Percentiles rank a stretch among this genome's conserved stretches.
These are phyloP conservation scores for Dioszegia aurantiaca DNA, from an alignment of 768 basidiomycete species.

Conservation along the genomic window DNA sequence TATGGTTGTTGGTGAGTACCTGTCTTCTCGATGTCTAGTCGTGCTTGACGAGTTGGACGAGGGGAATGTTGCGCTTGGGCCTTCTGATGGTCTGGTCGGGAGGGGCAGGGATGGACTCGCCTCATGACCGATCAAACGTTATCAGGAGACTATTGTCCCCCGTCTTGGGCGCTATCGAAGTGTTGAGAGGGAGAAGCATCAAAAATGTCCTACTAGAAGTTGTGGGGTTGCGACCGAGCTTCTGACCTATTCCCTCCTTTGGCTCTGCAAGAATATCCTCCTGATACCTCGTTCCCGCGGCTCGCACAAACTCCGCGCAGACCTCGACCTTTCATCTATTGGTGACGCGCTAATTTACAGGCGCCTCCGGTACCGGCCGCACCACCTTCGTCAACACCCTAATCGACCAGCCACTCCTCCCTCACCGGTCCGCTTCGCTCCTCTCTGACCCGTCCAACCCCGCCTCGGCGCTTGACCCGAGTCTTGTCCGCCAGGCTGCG, in stretches of 20 bases:
- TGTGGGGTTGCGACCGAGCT: too few relatives aligned
- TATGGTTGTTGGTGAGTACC: constrained; percentile 87
- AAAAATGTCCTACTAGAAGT: too few relatives aligned
- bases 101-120: too few relatives aligned
- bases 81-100: too few relatives aligned
- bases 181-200: too few relatives aligned
- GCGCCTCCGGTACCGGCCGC: constrained; percentile 93
- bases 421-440: constrained; percentile 62
- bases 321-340: not conserved
- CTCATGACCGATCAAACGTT: too few relatives aligned
- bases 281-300: too few relatives aligned
- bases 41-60: too few relatives aligned
- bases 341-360: constrained; percentile 54
- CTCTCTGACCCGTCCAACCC: constrained; percentile 37
- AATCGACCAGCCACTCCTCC: constrained; percentile 87
- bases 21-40: not conserved
- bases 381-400: constrained; percentile 99
- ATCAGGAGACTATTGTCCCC: too few relatives aligned
- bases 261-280: too few relatives aligned
- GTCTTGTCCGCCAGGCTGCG: constrained; percentile 59
- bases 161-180: too few relatives aligned
- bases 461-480: constrained; percentile 57
- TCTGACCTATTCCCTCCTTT: too few relatives aligned
- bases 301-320: not conserved
- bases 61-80: not conserved